These are phyloP conservation scores for Artemisia argyi DNA, from an alignment of 129 eudicot genomes.

Conservation along the genomic window DNA sequence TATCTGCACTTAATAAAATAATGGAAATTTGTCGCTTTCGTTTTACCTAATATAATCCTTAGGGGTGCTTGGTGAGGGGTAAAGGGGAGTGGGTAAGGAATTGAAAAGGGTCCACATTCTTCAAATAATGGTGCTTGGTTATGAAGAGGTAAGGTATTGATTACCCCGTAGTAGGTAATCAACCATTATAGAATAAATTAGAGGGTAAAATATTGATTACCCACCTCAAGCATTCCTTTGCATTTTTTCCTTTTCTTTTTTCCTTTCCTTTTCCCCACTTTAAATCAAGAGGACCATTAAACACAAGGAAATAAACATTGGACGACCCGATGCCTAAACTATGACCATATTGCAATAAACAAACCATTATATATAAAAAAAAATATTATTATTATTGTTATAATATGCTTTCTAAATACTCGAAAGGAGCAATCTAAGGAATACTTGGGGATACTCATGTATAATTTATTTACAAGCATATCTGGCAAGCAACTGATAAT, in stretches of 20 bases:
- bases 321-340: conserved; percentile 31
- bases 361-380: conserved; percentile 8
- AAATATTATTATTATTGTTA: not conserved
- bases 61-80: too few species aligned
- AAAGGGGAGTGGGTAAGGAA: too few species aligned
- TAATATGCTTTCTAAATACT: conserved; percentile 15
- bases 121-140: too few species aligned
- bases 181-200: too few species aligned
- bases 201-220: too few species aligned
- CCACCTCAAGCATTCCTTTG: too few species aligned
- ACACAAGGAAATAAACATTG: conserved; percentile 4
- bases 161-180: too few species aligned
- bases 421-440: conserved; percentile 44
- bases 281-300: too few species aligned
- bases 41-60: conserved; percentile 2
- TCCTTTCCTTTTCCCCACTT: too few species aligned
- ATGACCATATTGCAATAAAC: conserved; percentile 32
- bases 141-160: too few species aligned
- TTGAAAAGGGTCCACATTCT: too few species aligned
- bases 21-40: not conserved
- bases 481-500: conserved; percentile 51
- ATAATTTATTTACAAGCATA: conserved; percentile 41
- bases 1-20: not conserved
- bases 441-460: conserved; percentile 49
- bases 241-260: too few species aligned